Evolutionary conservation across 768 basidiomycete species (phyloP).

Genomic region (Exsudoporus frostii): DNA sequence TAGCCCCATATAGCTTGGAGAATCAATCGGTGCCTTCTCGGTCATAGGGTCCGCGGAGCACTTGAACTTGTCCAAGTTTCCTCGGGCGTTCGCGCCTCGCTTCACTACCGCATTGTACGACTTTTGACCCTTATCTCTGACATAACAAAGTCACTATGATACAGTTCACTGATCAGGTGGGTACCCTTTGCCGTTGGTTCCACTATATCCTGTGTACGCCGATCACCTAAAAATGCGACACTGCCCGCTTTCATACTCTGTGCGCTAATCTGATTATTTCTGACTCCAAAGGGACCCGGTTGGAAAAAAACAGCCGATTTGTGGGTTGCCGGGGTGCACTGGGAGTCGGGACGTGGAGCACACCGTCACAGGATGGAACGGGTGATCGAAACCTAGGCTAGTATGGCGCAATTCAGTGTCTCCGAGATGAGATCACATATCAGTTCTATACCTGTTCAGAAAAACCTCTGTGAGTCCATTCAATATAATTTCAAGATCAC

Average conservation of each 20-base stretch:
- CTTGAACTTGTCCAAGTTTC: neutral
- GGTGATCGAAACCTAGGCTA: neutral
- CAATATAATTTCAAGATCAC: neutral
- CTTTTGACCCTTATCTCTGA: neutral
- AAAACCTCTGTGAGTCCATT: neutral
- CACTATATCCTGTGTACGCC: neutral
- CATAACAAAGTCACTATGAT: neutral
- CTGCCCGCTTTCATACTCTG: neutral
- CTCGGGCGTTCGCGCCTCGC: neutral
- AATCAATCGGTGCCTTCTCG: neutral
- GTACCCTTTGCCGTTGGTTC: neutral
- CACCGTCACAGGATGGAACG: neutral
- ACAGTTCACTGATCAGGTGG: too few species aligned
- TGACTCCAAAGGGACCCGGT: neutral
- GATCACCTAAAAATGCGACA: neutral
- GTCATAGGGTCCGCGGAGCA: neutral
- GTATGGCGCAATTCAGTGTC: neutral
- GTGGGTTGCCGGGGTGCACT: neutral
- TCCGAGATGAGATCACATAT: neutral
- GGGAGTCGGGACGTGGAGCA: neutral
- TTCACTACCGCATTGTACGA: neutral
- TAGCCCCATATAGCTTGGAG: too few species aligned
- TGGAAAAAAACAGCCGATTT: neutral
- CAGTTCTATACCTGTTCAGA: too few species aligned
- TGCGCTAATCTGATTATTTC: too few species aligned